A percentile compares a stretch with the other conserved stretches of the same genome.
These are phyloP conservation scores for Trichocladium antarcticum DNA, from an alignment of 495 filamentous ascomycete species.

Conservation along the genomic window DNA sequence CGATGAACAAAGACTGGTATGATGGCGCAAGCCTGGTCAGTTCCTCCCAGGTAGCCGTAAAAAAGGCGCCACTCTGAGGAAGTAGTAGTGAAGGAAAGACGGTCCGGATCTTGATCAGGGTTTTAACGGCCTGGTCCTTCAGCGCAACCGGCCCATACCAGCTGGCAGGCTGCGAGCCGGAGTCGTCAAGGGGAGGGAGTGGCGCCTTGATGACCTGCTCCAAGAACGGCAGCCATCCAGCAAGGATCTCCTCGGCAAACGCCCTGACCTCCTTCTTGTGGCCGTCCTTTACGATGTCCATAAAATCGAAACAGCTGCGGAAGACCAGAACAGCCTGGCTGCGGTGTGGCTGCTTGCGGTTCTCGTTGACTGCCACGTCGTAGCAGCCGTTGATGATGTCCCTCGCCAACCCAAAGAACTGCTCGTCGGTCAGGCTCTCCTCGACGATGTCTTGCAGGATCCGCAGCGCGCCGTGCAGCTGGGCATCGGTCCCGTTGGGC, in stretches of 20 bases:
- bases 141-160: slow-evolving; percentile 74
- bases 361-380: slow-evolving; percentile 63
- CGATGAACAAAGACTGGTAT: slow-evolving; percentile 74
- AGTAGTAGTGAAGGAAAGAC: slow-evolving; percentile 75
- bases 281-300: slow-evolving; percentile 91
- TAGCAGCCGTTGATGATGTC: slow-evolving; percentile 75
- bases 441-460: slow-evolving; percentile 87
- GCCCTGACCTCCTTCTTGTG: slow-evolving; percentile 71
- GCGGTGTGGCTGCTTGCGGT: slow-evolving; percentile 60
- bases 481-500: slow-evolving; percentile 54
- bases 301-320: slow-evolving; percentile 78
- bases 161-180: slow-evolving; percentile 33
- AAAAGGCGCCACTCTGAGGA: slow-evolving; percentile 65
- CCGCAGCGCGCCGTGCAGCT: slow-evolving; percentile 78
- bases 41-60: slow-evolving; percentile 79
- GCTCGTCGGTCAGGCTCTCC: slow-evolving; percentile 81
- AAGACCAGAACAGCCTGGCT: slow-evolving; percentile 82
- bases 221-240: slow-evolving; percentile 81
- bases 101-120: slow-evolving; percentile 75
- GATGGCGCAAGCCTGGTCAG: slow-evolving; percentile 55
- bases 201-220: slow-evolving; percentile 55
- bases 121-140: slow-evolving; percentile 86
- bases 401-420: slow-evolving; percentile 79
- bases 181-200: slow-evolving; percentile 46
- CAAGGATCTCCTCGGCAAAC: slow-evolving; percentile 77